These are phyloP conservation scores for Sutorius australiensis DNA, from an alignment of 768 basidiomycete genomes.

Conservation along the genomic window DNA sequence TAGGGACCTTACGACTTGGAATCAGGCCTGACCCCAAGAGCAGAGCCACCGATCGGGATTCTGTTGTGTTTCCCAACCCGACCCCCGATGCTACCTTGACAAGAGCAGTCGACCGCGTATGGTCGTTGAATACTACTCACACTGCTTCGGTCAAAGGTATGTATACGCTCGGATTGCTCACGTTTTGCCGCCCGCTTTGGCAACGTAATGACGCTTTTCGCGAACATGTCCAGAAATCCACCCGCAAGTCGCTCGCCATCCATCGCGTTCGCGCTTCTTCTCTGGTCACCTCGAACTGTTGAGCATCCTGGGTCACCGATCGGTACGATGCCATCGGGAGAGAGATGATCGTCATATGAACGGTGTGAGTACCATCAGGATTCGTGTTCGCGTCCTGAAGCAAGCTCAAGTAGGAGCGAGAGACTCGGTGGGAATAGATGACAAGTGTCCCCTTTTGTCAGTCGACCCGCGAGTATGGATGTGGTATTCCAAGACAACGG, in stretches of 20 bases:
- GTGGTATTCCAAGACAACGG: no score
- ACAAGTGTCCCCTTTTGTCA: no score
- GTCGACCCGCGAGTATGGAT: no score
- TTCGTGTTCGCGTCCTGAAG: no score
- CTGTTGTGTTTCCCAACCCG: constrained; percentile 52
- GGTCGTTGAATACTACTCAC: constrained; percentile 45
- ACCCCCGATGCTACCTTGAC: constrained; percentile 54
- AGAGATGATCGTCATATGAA: constrained; percentile 7
- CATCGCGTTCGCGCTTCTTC: constrained; percentile 52
- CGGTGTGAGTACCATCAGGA: no score
- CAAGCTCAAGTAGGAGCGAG: no score
- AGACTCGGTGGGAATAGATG: no score
- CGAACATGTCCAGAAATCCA: constrained; percentile 58
- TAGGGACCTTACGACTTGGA: not conserved
- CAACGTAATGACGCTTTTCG: no score
- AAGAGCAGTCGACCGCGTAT: constrained; percentile 40
- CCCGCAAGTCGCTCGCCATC: constrained; percentile 51
- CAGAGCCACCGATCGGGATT: constrained; percentile 56
- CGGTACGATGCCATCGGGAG: constrained; percentile 44
- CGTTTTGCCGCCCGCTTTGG: no score
- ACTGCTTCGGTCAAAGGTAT: constrained; percentile 49
- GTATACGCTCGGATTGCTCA: not conserved
- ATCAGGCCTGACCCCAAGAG: not conserved
- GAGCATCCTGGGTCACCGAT: constrained; percentile 48
- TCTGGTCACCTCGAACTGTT: constrained; percentile 58